These are phyloP conservation scores for Boletus pseudopeckii DNA, from an alignment of 768 basidiomycete genomes.

Conservation along the genomic window DNA sequence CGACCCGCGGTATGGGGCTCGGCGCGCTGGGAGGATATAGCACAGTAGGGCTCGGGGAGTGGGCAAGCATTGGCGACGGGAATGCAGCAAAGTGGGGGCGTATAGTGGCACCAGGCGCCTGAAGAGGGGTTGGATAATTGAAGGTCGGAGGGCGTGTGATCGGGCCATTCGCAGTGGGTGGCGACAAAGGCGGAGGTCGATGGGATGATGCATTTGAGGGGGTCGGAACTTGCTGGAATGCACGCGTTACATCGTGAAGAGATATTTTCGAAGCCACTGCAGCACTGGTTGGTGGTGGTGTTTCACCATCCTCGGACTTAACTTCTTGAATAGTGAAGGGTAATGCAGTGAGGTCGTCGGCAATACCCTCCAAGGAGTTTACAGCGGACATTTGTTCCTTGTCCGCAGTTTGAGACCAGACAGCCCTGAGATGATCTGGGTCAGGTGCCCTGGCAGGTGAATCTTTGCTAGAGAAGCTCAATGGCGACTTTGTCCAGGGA, in stretches of 20 bases:
- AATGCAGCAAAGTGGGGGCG: constrained; percentile 59
- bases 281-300: constrained; percentile 62
- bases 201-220: constrained; percentile 47
- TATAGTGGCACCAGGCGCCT: constrained; percentile 43
- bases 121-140: constrained; percentile 37
- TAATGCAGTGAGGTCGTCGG: constrained; percentile 74
- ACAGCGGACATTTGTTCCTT: constrained; percentile 62
- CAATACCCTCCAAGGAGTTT: constrained; percentile 82
- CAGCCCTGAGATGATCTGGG: constrained; percentile 80
- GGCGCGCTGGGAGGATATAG: constrained; percentile 62
- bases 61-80: constrained; percentile 67
- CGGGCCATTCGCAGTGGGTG: constrained; percentile 39
- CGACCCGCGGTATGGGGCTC: constrained; percentile 65
- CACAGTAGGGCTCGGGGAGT: constrained; percentile 64
- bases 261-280: constrained; percentile 70
- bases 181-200: constrained; percentile 48
- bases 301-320: constrained; percentile 82
- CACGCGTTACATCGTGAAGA: constrained; percentile 75
- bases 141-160: constrained; percentile 28
- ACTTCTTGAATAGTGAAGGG: constrained; percentile 83
- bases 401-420: constrained; percentile 79
- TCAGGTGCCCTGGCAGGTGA: constrained; percentile 67
- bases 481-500: constrained; percentile 52
- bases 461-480: constrained; percentile 61
- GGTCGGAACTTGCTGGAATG: constrained; percentile 82